Evolutionary conservation across 192 early-diverging fungal genomes (phyloP), one percentile per base, ranked within the genome.

Genomic region (Haplosporangium gracile): DNA sequence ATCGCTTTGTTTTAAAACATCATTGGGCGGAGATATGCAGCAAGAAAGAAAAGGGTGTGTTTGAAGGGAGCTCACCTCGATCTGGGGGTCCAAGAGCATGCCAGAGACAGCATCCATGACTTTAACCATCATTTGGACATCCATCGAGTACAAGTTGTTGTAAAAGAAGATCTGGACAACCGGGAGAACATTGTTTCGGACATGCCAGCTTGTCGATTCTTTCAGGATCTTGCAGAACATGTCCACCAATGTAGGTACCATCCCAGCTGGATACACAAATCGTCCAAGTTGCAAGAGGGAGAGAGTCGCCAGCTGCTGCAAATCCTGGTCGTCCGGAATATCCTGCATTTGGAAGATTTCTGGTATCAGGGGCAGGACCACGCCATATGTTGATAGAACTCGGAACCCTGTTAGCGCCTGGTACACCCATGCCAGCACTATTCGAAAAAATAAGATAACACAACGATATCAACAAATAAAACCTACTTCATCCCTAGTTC

Each of bases 141-240:
- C 84, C 88, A 99, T 88, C 51, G 93, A 89, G 68, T 93, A 95
- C 71, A 98, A 77, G 84, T 99, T 95, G 45, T 94, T 91, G 80
- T 98, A 99, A 73, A 94, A 97, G 68, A 98, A 92, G 2, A 97
- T 91, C 79, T 98, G 98, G 42, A 99, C 63, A 0, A 96, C 86
- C 16, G 97, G 97, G 26, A 99, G 88, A 24, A 95, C 91, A 81
- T 95, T 94, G 70, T 92, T 91, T 39, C 95, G 91, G 22, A 95
- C 85, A 88, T 98, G 97, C 97, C 98, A 98, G 69, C 89, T 91
- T 7, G 75, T 69, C 36, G 91, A 91, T 16, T 89, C 89, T n/a
- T 79, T 86, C 16, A 94, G 68, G 49, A 92, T 88, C 8, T 81
- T 82, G 18, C 94, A 72, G 29, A 97, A 90, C 70, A 93, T 78